These are phyloP conservation scores for Botrytis tulipae DNA, from an alignment of 2,329 filamentous ascomycete genomes.

Conservation along the genomic window DNA sequence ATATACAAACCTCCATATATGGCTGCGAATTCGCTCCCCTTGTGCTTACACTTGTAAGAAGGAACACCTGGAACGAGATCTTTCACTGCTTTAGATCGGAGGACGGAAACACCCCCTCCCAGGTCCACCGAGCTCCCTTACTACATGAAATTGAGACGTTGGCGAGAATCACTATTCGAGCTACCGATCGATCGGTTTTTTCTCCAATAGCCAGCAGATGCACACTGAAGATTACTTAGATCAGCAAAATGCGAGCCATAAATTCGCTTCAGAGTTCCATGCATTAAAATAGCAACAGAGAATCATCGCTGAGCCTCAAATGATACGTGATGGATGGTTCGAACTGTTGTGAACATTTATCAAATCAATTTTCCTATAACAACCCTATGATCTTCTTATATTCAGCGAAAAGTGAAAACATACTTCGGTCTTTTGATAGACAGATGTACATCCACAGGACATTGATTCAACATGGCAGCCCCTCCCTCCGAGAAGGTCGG, in stretches of 20 bases:
- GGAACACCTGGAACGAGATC: neutral
- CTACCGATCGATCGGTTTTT: too few relatives aligned
- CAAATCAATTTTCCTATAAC: rapidly evolving
- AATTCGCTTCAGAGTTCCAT: neutral
- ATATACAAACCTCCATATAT: neutral
- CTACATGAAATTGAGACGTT: neutral
- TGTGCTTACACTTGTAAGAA: neutral
- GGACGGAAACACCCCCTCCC: neutral
- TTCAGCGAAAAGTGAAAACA: neutral
- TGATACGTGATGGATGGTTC: rapidly evolving
- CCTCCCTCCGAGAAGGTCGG: neutral
- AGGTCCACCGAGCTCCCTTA: neutral
- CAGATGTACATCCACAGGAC: neutral
- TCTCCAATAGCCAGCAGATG: neutral
- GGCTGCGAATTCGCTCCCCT: neutral
- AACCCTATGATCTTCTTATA: neutral
- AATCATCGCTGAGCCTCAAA: neutral
- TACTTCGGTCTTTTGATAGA: neutral
- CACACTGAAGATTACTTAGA: neutral
- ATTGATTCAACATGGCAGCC: neutral
- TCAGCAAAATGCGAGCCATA: neutral
- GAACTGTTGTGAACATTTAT: rapidly evolving
- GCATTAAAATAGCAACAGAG: rapidly evolving
- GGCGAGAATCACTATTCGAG: neutral
- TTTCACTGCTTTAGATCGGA: rapidly evolving